Evolutionary conservation across 768 basidiomycete genomes (phyloP), one percentile per base, ranked within the genome.

Genomic region (Suillus variegatus): DNA sequence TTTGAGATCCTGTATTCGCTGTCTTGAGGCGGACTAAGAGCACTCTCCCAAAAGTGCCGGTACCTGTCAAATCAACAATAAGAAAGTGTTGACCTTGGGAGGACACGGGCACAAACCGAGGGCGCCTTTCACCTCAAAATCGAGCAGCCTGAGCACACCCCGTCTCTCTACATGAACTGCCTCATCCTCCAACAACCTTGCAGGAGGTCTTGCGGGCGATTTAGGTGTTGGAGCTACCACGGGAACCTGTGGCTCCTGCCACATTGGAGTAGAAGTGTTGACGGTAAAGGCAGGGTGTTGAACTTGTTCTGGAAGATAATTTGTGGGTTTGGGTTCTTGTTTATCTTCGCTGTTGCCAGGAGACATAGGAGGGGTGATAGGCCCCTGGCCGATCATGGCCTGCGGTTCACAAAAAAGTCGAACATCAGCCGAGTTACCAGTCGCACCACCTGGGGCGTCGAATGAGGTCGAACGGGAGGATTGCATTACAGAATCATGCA

Each of bases 41-140:
- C 18, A 99, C 97, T 64, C 93, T 88, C 57, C 88, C 97, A 78
- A 99, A 99, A 0, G 97, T 99, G 3, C 97, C 97, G 1, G 97
- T 97, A 35, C 97, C 97, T 94, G 66, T n/a, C 12, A 56, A 22
- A 62, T 40, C 25, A 43, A 25, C 7, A 40, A 54, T 72, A 22
- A 66, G 64, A 18, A 13, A 64, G 20, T 7, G 12, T 35, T 41
- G 40, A 65, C 28, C 58, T n/a, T 63, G 46, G 46, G 47, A 43
- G 64, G 22, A 56, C 22, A 44, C 46, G 25, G 12, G 35, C 25
- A 76, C 84, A 62, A 70, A 92, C 92, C 92, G 62, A 93, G 74
- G 5, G 92, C 88, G 14, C 92, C 91, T 71, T 88, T 85, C 62
- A 93, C 88, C 75, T 94, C 91, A 68, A 94, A 94, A 74, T 93